These are phyloP conservation scores for Theobroma grandiflorum DNA, from an alignment of 441 rosid species.

Conservation along the genomic window DNA sequence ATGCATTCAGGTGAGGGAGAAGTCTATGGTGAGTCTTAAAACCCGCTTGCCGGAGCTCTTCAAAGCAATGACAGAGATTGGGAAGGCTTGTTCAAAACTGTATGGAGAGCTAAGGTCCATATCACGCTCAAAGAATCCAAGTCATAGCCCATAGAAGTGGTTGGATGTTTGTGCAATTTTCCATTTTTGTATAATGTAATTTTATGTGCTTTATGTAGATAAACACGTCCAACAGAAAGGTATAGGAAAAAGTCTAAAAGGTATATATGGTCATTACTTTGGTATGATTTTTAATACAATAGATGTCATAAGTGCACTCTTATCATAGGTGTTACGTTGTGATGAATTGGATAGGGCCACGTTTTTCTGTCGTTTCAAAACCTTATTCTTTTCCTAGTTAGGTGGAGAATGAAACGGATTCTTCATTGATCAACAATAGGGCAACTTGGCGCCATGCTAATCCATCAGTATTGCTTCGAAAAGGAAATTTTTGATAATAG, in stretches of 20 bases:
- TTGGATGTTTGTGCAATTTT: constrained; percentile 23
- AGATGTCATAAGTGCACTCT: neutral
- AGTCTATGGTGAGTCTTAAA: constrained; percentile 68
- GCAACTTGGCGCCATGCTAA: no score
- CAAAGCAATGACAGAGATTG: constrained; percentile 53
- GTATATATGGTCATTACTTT: constrained; percentile 8
- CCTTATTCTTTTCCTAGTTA: neutral
- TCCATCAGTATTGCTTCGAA: no score
- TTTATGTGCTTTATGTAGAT: constrained; percentile 1
- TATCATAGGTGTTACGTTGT: neutral
- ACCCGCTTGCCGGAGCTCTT: constrained; percentile 81
- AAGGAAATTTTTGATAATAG: no score
- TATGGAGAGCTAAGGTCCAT: constrained; percentile 51
- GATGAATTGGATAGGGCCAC: neutral
- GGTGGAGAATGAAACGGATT: neutral
- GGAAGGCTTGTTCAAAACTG: constrained; percentile 60
- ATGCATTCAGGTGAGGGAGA: constrained; percentile 77
- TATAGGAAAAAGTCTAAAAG: neutral
- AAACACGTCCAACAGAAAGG: neutral
- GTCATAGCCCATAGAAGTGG: constrained; percentile 28
- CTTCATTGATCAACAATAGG: neutral
- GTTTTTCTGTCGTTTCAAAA: neutral
- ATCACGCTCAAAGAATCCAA: constrained; percentile 38
- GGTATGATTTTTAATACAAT: neutral
- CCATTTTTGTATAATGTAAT: constrained; percentile 16